phyloP scores from a whole-genome alignment of 75 land plant species.

The Pinus taeda region DNA sequence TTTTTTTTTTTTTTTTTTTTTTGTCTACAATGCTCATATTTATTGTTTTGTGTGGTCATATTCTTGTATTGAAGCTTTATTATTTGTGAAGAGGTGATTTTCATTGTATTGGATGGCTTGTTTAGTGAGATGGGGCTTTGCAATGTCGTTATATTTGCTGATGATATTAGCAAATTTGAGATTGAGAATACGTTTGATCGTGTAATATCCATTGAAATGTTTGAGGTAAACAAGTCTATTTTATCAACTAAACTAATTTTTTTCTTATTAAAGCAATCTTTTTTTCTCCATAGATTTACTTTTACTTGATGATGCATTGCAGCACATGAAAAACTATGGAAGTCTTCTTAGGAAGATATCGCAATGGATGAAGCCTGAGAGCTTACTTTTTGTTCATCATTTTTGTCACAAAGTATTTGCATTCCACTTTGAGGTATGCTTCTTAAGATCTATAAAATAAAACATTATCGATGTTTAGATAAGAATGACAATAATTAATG shows the following conservation, averaged over 20 bases:
- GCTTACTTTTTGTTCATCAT: conserved; percentile 82
- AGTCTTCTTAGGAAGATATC: conserved; percentile 86
- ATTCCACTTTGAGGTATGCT: conserved; percentile 91
- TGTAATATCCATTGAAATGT: conserved; percentile 93
- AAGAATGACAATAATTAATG: not conserved
- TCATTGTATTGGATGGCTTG: conserved; percentile 19
- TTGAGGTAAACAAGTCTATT: conserved; percentile 61
- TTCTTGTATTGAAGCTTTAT: not conserved
- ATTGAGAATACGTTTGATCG: conserved; percentile 75
- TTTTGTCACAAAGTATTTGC: conserved; percentile 81
- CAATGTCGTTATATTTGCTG: conserved; percentile 75
- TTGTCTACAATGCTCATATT: not conserved
- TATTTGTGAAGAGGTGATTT: not conserved
- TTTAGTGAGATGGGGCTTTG: conserved; percentile 41
- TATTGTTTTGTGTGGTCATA: not conserved
- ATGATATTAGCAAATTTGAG: conserved; percentile 79
- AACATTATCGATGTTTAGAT: not conserved
- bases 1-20: not conserved
- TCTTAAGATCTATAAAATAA: not conserved
- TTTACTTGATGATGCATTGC: conserved; percentile 11
- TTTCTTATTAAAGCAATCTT: not conserved
- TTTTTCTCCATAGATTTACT: not conserved
- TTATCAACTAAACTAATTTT: not conserved
- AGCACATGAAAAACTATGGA: conserved; percentile 98
- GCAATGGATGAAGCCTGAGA: conserved; percentile 80